phyloP scores from a whole-genome alignment of 352 stramenopile genomes.

The Globisporangium uncinulatum region DNA sequence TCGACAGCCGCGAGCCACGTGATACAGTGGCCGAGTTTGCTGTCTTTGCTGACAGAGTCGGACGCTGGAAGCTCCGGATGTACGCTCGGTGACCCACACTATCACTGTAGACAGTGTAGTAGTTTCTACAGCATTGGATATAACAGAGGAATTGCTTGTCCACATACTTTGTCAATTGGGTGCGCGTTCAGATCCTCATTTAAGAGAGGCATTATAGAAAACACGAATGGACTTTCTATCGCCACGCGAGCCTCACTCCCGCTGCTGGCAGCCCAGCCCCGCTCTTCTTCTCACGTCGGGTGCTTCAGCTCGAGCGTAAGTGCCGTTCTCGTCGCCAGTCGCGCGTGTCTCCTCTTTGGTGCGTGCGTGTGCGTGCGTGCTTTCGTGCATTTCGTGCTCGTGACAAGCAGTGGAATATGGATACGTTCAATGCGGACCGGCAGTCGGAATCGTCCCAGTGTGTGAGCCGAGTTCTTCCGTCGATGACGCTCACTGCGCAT shows the following conservation, averaged over 20 bases:
- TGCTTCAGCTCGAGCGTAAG: background rate
- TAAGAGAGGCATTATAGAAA: too few relatives aligned
- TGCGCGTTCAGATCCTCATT: too few relatives aligned
- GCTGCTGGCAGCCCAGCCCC: too few relatives aligned
- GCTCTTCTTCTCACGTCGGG: background rate
- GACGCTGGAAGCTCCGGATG: background rate
- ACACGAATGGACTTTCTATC: too few relatives aligned
- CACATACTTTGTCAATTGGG: background rate
- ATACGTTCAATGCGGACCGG: too few relatives aligned
- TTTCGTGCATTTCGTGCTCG: background rate
- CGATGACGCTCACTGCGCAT: background rate
- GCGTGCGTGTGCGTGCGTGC: background rate
- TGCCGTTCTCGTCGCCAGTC: slow-evolving; percentile 1
- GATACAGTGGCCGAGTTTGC: background rate
- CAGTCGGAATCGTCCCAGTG: background rate
- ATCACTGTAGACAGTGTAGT: too few relatives aligned
- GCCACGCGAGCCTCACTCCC: too few relatives aligned
- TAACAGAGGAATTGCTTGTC: too few relatives aligned
- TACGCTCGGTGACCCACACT: background rate
- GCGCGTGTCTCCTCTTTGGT: background rate
- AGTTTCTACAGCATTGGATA: too few relatives aligned
- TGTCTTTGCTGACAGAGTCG: background rate
- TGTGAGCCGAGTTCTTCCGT: background rate
- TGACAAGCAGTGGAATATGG: background rate
- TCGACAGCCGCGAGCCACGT: background rate